phyloP scores from a whole-genome alignment of 257 asterid species.

The Solanum paucissectum region DNA sequence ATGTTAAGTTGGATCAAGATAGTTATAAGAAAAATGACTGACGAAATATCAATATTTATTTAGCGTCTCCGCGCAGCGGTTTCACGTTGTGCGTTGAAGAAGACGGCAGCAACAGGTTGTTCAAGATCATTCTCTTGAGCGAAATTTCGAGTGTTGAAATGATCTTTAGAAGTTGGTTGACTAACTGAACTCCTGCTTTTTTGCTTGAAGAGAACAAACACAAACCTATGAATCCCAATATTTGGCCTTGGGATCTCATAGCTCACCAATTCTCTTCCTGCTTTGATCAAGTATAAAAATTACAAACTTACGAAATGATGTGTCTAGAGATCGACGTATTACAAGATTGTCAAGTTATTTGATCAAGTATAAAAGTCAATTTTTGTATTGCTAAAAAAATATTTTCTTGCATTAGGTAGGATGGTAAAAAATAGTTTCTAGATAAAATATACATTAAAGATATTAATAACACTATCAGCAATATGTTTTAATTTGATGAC shows the following conservation, averaged over 20 bases:
- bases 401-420: too few species aligned
- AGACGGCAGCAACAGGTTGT: constrained; percentile 81
- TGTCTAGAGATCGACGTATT: too few species aligned
- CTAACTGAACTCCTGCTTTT: constrained; percentile 44
- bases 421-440: too few species aligned
- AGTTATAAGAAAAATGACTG: neutral
- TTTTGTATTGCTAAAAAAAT: too few species aligned
- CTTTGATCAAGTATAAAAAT: neutral
- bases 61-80: constrained; percentile 85
- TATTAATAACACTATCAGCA: too few species aligned
- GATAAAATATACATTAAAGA: too few species aligned
- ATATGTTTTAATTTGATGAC: neutral
- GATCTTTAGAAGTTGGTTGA: constrained; percentile 46
- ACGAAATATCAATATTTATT: neutral
- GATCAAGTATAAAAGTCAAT: too few species aligned
- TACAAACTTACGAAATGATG: neutral
- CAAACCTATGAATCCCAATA: constrained; percentile 82
- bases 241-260: constrained; percentile 66
- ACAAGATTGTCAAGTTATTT: too few species aligned
- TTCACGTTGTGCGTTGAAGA: constrained; percentile 86
- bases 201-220: constrained; percentile 64
- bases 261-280: constrained; percentile 57
- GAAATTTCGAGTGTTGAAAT: constrained; percentile 51
- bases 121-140: constrained; percentile 65
- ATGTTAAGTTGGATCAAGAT: neutral